Percentiles rank a stretch among this genome's conserved stretches.
Conservation (phyloP, 2,329 filamentous ascomycete genomes). For the Fusarium liriodendri region DNA sequence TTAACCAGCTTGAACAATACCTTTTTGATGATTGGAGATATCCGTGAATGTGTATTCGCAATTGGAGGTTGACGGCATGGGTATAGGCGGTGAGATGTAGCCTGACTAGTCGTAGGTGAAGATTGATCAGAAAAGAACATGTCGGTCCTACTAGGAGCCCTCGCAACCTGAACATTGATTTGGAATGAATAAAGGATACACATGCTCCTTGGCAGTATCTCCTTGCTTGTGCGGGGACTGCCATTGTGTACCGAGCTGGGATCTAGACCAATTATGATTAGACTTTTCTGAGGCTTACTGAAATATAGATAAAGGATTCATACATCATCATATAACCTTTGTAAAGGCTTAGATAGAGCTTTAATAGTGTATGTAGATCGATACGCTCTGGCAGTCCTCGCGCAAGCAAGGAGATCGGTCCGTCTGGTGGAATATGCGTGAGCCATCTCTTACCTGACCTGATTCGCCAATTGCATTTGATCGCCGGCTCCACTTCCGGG, state of each 20-base stretch:
- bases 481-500: slow-evolving; percentile 18
- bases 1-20: slow-evolving; percentile 28
- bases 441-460: neutral
- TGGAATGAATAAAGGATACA: neutral
- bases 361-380: too few relatives aligned
- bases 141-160: neutral
- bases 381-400: too few relatives aligned
- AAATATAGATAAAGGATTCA: too few relatives aligned
- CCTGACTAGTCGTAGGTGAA: neutral
- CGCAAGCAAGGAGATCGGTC: too few relatives aligned
- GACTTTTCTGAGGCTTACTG: too few relatives aligned
- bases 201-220: neutral
- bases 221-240: too few relatives aligned
- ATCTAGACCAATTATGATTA: too few relatives aligned
- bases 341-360: too few relatives aligned
- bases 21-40: neutral
- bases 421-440: neutral
- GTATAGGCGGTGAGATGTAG: neutral
- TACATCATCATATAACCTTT: too few relatives aligned
- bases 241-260: too few relatives aligned
- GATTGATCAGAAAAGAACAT: neutral
- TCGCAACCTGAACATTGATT: neutral
- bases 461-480: slow-evolving; percentile 22
- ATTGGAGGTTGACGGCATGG: neutral
- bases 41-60: neutral